Base-by-base conservation (phyloP, 2,329 filamentous ascomycete genomes). In the Diaporthe longicolla region DNA sequence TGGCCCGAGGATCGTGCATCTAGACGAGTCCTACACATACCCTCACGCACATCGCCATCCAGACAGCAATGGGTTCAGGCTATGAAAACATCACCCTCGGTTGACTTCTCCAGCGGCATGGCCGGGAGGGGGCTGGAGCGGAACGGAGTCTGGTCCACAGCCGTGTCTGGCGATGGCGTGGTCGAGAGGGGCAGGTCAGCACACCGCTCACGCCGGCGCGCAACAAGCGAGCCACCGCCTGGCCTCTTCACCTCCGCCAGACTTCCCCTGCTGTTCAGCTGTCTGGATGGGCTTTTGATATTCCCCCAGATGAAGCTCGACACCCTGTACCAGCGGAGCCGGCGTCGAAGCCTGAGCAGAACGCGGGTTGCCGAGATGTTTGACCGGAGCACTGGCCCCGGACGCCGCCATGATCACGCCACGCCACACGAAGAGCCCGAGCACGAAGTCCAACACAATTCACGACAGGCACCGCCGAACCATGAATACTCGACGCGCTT, bases 311-410 rank as follows among this genome's bases (percentile, higher is more conserved):
- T 79, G 40, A 77, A 76, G 1, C 73, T 82, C 11, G 77, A 79
- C 9, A 76, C 82, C 57, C 70, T 84, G 10, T 80, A 83, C 66
- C 80, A 79, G 50, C 74, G 80, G 10, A 79, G 80, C 2, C 79
- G 83, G 5, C 76, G 82, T 35, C 78, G 82, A 26, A 83, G 83
- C 71, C 74, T 84, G 13, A 84, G 83, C 76, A 80, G 82, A 19
- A 79, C 79, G 1, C 80, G 82, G 65, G 81, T 84, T 35, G 76
- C 77, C 43, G 79, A 79, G 24, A 83, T 84, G 82, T 84, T 84
- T 76, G 76, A 80, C 75, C 78, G 76, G 76, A 50, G 73, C 50
- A 48, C 72, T 9, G 59, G 72, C 10, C 29, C 74, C 24, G 24
- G 37, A n/a, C 26, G 68, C 11, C 55, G 7, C 7, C 8, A 9